These are phyloP conservation scores for Adansonia gregorii DNA, from an alignment of 441 rosid species.

Conservation along the genomic window DNA sequence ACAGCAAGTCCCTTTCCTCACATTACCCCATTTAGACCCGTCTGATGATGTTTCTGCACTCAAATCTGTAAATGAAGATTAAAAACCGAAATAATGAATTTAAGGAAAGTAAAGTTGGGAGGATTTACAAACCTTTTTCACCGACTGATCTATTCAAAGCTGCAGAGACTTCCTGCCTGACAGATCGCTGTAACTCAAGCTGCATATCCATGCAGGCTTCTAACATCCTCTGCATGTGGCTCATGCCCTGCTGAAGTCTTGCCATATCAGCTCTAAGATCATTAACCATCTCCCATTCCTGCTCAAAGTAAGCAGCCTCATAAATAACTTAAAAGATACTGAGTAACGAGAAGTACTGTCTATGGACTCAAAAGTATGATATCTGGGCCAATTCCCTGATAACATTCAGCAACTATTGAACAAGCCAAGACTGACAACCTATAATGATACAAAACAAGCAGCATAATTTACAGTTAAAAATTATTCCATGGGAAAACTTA, in stretches of 20 bases:
- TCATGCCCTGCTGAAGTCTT: constrained; percentile 97
- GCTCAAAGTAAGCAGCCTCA: constrained; percentile 28
- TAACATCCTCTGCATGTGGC: constrained; percentile 97
- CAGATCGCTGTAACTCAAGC: constrained; percentile 94
- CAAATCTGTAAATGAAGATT: constrained; percentile 45
- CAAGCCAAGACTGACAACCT: not conserved
- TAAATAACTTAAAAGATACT: constrained; percentile 10
- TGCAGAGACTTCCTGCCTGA: constrained; percentile 98
- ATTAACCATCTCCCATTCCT: constrained; percentile 97
- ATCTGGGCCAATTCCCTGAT: not conserved
- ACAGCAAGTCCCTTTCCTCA: constrained; percentile 91
- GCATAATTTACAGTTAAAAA: not conserved
- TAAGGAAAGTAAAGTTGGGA: not conserved
- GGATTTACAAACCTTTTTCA: constrained; percentile 60
- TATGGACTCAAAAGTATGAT: not conserved
- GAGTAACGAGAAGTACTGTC: not conserved
- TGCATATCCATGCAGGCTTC: constrained; percentile 99
- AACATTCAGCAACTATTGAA: not conserved
- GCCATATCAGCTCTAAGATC: constrained; percentile 92
- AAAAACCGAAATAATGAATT: constrained; percentile 4
- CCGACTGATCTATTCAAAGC: constrained; percentile 78
- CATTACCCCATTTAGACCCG: constrained; percentile 90
- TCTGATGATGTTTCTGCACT: constrained; percentile 74
- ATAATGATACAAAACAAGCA: not conserved
- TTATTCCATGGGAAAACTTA: not conserved